Base-by-base conservation (phyloP, 495 filamentous ascomycete species). In the Lepraria neglecta region DNA sequence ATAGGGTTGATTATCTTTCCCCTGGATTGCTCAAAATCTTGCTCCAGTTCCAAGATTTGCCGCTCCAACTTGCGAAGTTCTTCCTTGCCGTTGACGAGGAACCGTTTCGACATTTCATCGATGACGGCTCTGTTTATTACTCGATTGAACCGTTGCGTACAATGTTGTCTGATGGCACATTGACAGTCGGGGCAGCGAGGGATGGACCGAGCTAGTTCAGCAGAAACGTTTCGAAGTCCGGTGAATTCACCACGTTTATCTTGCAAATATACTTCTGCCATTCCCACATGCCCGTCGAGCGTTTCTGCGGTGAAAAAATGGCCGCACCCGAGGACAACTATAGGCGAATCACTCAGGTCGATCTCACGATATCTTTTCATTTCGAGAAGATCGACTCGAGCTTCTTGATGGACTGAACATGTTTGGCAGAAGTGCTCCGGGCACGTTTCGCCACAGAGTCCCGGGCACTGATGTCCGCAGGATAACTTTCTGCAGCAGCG, bases 391-490 rank as follows among this genome's bases (percentile, higher is more conserved):
- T 65, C 58, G 15, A 65, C 58, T 12, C 60, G 27, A 38, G 35
- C 42, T n/a, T 65, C 58, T 11, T 9, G 4, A 3, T 10, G 24
- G 15, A 14, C 31, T n/a, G 51, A 35, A 63, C 83, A 87, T 0
- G 67, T 50, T 58, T 84, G 83, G 63, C 87, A 88, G 52, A 75
- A 80, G 5, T 57, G 46, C 21, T 67, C 51, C 5, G 84, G 85
- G 62, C 85, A 90, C 0, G 60, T 57, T 62, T 89, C 86, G 0
- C 85, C 83, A 58, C 83, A 87, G 17, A 87, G 63, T 4, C 77
- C 79, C 0, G 86, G 86, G 61, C 82, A 84, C 70, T 73, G 82
- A 64, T 88, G 84, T 0, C 85, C 84, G 60, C 87, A 91, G 0
- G 46, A 19, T 3, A 91, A 70, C 3, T 54, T 44, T 24, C 77